Evolutionary conservation across 495 filamentous ascomycete species (phyloP).

Genomic region (Annulohypoxylon maeteangense): DNA sequence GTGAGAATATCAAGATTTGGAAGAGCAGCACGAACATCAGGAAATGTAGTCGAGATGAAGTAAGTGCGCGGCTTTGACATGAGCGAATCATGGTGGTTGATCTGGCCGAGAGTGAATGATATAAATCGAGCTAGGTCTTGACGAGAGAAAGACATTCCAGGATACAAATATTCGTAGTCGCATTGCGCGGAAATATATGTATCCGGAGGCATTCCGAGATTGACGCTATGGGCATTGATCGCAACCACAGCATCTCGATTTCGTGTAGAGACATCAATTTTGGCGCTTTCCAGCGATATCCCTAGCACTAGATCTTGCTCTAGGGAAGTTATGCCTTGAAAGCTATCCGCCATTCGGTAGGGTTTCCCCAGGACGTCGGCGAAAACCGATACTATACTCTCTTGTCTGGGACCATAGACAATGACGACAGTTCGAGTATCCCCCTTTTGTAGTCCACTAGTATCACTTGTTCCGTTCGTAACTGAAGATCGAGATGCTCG

Average conservation of each 20-base stretch:
- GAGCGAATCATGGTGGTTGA: constrained; percentile 76
- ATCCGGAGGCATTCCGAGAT: constrained; percentile 73
- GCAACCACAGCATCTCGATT: constrained; percentile 65
- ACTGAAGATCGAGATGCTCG: constrained; percentile 34
- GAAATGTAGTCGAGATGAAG: constrained; percentile 87
- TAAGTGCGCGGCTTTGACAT: constrained; percentile 80
- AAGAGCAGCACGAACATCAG: constrained; percentile 83
- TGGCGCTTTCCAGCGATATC: constrained; percentile 63
- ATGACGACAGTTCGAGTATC: constrained; percentile 68
- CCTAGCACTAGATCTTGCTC: constrained; percentile 68
- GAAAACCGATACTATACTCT: constrained; percentile 72
- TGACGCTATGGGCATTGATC: constrained; percentile 80
- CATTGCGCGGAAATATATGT: constrained; percentile 69
- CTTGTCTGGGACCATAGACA: constrained; percentile 68
- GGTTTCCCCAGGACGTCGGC: constrained; percentile 76
- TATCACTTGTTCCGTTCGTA: constrained; percentile 43
- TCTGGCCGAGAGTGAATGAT: constrained; percentile 79
- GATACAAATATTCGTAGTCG: constrained; percentile 87
- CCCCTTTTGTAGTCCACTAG: constrained; percentile 53
- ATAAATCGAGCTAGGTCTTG: constrained; percentile 80
- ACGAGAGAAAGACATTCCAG: constrained; percentile 73
- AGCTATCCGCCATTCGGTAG: constrained; percentile 64
- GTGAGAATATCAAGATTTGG: constrained; percentile 86
- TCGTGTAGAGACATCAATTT: constrained; percentile 59
- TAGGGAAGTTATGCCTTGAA: constrained; percentile 60